phyloP scores from a whole-genome alignment of 169 alveolate genomes.

The Eimeria brunetti region DNA sequence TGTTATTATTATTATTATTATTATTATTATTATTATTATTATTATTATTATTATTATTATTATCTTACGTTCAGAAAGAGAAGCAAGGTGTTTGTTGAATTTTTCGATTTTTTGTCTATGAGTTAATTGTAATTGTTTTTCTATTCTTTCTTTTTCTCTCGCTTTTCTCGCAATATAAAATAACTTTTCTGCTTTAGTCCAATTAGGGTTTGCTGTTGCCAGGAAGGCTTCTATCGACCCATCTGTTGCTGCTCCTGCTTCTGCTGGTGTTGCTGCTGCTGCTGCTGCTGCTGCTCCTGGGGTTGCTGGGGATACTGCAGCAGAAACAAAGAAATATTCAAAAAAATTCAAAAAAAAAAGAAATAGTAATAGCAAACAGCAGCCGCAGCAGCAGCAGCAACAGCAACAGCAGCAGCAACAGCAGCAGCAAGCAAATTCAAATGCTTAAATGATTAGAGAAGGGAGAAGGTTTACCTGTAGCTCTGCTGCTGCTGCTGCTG shows the following conservation, averaged over 20 bases:
- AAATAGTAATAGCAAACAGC: not conserved
- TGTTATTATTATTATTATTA: not conserved
- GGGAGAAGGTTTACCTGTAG: not conserved
- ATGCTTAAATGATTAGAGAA: not conserved
- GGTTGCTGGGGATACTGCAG: not conserved
- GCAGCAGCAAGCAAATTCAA: not conserved
- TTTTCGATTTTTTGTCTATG: conserved; percentile 92
- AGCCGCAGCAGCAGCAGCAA: not conserved
- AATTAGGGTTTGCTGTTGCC: conserved; percentile 20
- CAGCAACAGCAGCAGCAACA: not conserved
- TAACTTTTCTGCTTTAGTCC: conserved; percentile 86
- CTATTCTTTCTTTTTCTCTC: conserved; percentile 87
- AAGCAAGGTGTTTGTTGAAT: conserved; percentile 90
- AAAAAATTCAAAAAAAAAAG: not conserved
- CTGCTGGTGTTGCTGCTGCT: not conserved
- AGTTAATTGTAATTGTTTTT: conserved; percentile 87
- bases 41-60: not conserved
- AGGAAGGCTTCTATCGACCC: not conserved
- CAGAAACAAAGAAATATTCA: not conserved
- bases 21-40: not conserved
- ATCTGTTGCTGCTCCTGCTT: not conserved
- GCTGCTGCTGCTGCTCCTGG: conserved; percentile 19
- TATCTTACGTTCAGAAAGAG: conserved; percentile 90
- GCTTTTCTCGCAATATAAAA: conserved; percentile 88
- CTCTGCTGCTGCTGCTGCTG: conserved; percentile 20